Conservation (phyloP, 768 basidiomycete species). For the Mycena vitilis region DNA sequence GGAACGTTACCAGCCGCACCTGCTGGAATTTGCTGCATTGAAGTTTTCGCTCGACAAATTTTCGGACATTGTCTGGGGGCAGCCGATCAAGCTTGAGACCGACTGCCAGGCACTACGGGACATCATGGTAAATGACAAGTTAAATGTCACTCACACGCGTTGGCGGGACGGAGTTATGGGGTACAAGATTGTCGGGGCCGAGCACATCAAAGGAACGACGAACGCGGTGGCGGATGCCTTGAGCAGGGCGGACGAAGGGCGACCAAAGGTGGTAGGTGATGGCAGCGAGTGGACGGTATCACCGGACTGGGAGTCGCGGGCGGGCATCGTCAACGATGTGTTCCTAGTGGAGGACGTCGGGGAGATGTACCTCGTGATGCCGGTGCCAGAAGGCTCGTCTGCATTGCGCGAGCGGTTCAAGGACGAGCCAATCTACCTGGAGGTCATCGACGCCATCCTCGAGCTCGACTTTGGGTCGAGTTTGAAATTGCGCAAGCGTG, state of each 20-base stretch:
- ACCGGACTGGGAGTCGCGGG: slow-evolving; percentile 41
- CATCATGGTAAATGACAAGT: slow-evolving; percentile 38
- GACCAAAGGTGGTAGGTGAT: slow-evolving; percentile 3
- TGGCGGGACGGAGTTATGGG: slow-evolving; percentile 45
- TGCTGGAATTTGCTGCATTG: slow-evolving; percentile 46
- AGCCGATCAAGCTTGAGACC: slow-evolving; percentile 35
- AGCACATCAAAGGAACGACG: slow-evolving; percentile 37
- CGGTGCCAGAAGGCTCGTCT: too few species aligned
- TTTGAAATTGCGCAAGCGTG: too few species aligned
- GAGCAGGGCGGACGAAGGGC: slow-evolving; percentile 31
- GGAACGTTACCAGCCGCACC: slow-evolving; percentile 44
- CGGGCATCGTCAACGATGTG: slow-evolving; percentile 33
- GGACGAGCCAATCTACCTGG: too few species aligned
- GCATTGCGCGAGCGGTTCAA: too few species aligned
- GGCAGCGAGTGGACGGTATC: slow-evolving; percentile 37
- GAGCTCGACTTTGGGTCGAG: not conserved
- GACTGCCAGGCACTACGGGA: slow-evolving; percentile 40
- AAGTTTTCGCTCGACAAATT: slow-evolving; percentile 37
- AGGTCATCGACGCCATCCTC: slow-evolving; percentile 11
- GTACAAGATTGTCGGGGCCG: slow-evolving; percentile 36
- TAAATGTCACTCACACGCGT: slow-evolving; percentile 38
- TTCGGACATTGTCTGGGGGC: slow-evolving; percentile 39
- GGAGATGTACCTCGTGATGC: too few species aligned
- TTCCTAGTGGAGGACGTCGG: slow-evolving; percentile 4
- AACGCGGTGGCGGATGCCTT: slow-evolving; percentile 40